Conservation (phyloP, 345 rosid genomes). For the Eucalyptus urophylla region DNA sequence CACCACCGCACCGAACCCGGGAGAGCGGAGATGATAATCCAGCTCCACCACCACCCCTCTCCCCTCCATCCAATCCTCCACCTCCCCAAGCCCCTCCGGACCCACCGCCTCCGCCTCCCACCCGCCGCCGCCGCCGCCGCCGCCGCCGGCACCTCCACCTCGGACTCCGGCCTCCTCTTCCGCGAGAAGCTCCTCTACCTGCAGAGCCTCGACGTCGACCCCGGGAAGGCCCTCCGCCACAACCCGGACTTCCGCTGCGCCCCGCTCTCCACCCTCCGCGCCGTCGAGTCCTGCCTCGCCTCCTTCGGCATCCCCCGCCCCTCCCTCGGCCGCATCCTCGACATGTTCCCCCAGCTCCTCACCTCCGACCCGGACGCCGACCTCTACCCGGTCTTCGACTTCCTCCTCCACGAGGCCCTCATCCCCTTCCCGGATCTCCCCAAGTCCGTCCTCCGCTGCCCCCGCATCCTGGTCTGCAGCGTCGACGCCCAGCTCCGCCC, state of each 20-base stretch:
- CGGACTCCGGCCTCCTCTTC: constrained; percentile 59
- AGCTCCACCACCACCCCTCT: neutral
- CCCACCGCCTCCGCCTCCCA: neutral
- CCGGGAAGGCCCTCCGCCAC: constrained; percentile 49
- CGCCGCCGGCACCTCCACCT: neutral
- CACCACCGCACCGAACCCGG: neutral
- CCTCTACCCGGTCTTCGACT: constrained; percentile 43
- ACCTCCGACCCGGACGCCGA: constrained; percentile 46
- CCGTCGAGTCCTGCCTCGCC: constrained; percentile 51
- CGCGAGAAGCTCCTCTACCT: constrained; percentile 63
- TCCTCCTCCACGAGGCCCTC: constrained; percentile 48
- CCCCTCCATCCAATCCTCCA: neutral
- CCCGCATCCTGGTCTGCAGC: constrained; percentile 42
- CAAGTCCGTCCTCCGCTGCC: constrained; percentile 55
- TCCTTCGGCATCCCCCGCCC: constrained; percentile 51
- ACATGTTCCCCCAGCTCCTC: constrained; percentile 64
- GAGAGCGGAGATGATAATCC: neutral
- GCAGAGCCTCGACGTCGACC: constrained; percentile 44
- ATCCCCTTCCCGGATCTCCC: constrained; percentile 36
- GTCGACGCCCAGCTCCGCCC: constrained; percentile 55
- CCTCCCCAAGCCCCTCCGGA: neutral
- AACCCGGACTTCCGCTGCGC: constrained; percentile 74
- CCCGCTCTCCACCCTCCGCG: constrained; percentile 54
- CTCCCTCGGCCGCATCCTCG: constrained; percentile 64
- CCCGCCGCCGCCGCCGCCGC: neutral